Base-by-base conservation (phyloP, 805 yeast species). In the Yamadazyma laniorum region DNA sequence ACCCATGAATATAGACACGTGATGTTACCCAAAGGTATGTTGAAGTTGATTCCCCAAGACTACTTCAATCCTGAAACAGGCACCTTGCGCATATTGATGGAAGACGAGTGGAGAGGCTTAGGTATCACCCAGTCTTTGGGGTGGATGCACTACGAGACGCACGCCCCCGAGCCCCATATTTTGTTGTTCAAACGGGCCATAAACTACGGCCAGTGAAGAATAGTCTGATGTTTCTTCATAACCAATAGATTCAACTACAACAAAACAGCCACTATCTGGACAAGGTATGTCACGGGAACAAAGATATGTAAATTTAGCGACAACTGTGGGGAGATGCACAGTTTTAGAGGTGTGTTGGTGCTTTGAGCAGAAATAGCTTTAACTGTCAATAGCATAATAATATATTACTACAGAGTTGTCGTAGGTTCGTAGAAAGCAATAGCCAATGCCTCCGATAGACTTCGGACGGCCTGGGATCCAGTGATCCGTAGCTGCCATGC, bases 61-160 rank as follows among this genome's bases (percentile, higher is more conserved):
- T 95, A 90, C 57, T 93, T 93, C 72, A 83, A 85, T 55, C 80
- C 89, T 2, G 95, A 90, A 42, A 87, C 95, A 2, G 98, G 98
- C 4, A 93, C 99, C 0, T 72, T 93, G 51, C 80, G 96, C 49
- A 87, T 93, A 30, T 67, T 93, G 27, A 64, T 85, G 34, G 99
- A 93, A 61, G 98, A 93, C 50, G 99, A 93, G 63, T 93, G 99
- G 99, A 75, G 99, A 61, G 98, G 97, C 1, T 68, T 93, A 34
- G 99, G 99, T 2, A 89, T 93, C 53, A 93, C 98, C 5, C 99
- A 93, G 62, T 85, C 95, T 25, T 70, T 93, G 44, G 99, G 99
- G 1, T 93, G 99, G 99, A 93, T 76, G 38, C 99, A 93, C 62
- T 93, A 91, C 57, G 99, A 93, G 55, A 90, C 96, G 29, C 99